Evolutionary conservation across 192 early-diverging fungal species (phyloP).

Genomic region (Thamnidium elegans): DNA sequence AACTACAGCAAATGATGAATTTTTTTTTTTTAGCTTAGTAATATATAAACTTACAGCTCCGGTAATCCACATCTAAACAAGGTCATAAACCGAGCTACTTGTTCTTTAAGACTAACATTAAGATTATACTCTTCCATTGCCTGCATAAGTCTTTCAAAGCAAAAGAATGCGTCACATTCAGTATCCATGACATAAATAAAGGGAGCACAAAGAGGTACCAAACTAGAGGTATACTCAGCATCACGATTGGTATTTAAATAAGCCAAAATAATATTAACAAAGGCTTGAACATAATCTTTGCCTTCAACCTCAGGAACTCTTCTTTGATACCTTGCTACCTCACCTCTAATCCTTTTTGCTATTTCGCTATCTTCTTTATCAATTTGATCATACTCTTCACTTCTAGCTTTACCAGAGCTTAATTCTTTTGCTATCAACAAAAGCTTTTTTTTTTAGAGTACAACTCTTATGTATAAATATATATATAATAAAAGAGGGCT

Average conservation of each 20-base stretch:
- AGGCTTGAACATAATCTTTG: conserved; percentile 36
- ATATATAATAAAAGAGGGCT: conserved; percentile 6
- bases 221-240: conserved; percentile 68
- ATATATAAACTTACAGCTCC: conserved; percentile 63
- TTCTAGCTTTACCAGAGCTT: conserved; percentile 47
- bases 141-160: conserved; percentile 72
- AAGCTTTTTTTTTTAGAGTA: too few species aligned
- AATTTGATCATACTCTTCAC: conserved; percentile 62
- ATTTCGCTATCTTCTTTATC: conserved; percentile 65
- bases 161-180: conserved; percentile 76
- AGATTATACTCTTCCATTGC: conserved; percentile 67
- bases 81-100: conserved; percentile 81
- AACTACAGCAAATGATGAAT: conserved; percentile 37
- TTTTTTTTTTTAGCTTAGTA: conserved; percentile 7
- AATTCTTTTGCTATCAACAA: conserved; percentile 57
- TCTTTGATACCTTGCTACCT: conserved; percentile 62
- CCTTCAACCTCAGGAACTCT: conserved; percentile 15
- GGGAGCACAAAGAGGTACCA: conserved; percentile 77
- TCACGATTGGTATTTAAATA: conserved; percentile 75
- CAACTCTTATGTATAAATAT: too few species aligned
- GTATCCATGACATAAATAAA: conserved; percentile 69
- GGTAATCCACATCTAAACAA: conserved; percentile 77
- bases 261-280: conserved; percentile 80
- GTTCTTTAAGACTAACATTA: conserved; percentile 60
- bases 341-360: conserved; percentile 76